phyloP scores from a whole-genome alignment of 2,329 filamentous ascomycete genomes.

The Pseudogymnoascus sp. region DNA sequence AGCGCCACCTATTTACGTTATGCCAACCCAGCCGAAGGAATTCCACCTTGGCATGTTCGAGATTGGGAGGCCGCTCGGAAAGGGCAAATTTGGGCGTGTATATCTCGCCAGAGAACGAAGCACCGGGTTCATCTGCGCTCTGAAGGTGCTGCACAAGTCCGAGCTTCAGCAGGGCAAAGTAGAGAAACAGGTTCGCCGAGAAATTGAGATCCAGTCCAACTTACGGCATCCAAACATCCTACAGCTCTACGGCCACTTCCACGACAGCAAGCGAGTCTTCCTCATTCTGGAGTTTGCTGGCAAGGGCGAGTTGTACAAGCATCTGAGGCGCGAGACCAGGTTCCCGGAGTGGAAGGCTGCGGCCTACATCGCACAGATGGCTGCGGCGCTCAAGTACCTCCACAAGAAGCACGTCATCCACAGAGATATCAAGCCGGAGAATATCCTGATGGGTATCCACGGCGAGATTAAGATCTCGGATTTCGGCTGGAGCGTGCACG shows the following conservation, averaged over 20 bases:
- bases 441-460: conserved; percentile 91
- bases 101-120: conserved; percentile 63
- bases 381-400: conserved; percentile 78
- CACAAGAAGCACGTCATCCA: conserved; percentile 98
- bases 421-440: conserved; percentile 95
- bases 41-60: conserved; percentile 73
- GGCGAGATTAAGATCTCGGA: conserved; percentile 98
- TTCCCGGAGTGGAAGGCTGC: conserved; percentile 68
- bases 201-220: conserved; percentile 70
- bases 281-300: conserved; percentile 67
- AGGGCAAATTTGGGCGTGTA: conserved; percentile 67
- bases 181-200: conserved; percentile 65
- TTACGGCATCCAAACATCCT: conserved; percentile 66
- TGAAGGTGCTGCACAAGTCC: conserved; percentile 68
- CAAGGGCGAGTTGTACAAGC: conserved; percentile 67
- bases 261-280: conserved; percentile 67
- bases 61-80: conserved; percentile 65
- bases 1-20: conserved; percentile 47
- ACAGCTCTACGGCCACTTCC: conserved; percentile 64
- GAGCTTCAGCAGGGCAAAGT: conserved; percentile 60
- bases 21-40: conserved; percentile 51
- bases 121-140: conserved; percentile 62
- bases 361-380: conserved; percentile 69
- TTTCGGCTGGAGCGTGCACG: conserved; percentile 97
- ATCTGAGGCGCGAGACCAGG: conserved; percentile 58